phyloP scores from a whole-genome alignment of 352 stramenopile species.

The Elongisporangium anandrum region DNA sequence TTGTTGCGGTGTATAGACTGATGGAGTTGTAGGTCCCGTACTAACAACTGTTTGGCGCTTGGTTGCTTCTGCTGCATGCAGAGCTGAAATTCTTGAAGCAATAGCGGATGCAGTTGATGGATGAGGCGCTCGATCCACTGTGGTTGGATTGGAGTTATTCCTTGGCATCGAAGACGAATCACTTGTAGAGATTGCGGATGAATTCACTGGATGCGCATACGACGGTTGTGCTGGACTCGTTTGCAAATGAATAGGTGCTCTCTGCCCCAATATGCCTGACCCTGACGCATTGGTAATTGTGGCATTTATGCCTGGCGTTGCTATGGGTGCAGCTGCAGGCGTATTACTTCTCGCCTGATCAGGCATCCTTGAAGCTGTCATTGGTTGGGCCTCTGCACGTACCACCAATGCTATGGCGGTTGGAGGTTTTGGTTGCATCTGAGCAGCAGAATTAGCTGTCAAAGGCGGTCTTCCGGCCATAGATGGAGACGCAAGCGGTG shows the following conservation, averaged over 20 bases:
- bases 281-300: not conserved
- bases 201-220: constrained; percentile 5
- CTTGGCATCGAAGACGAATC: no score
- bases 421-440: not conserved
- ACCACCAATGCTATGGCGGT: not conserved
- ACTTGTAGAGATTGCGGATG: no score
- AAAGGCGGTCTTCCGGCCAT: not conserved
- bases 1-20: constrained; percentile 11
- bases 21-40: constrained; percentile 3
- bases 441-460: not conserved
- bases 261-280: not conserved
- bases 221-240: constrained; percentile 1
- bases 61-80: no score
- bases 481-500: constrained; percentile 14
- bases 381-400: constrained; percentile 1
- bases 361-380: not conserved
- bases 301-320: constrained; percentile 3
- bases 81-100: no score
- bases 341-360: no score
- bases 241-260: constrained; percentile 5
- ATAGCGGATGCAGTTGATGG: no score
- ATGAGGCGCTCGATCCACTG: no score
- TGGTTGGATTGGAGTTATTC: no score
- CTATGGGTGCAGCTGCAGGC: not conserved
- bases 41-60: constrained; percentile 14